Conservation (phyloP, 2,329 filamentous ascomycete species). For the Epicoccum sorghinum region DNA sequence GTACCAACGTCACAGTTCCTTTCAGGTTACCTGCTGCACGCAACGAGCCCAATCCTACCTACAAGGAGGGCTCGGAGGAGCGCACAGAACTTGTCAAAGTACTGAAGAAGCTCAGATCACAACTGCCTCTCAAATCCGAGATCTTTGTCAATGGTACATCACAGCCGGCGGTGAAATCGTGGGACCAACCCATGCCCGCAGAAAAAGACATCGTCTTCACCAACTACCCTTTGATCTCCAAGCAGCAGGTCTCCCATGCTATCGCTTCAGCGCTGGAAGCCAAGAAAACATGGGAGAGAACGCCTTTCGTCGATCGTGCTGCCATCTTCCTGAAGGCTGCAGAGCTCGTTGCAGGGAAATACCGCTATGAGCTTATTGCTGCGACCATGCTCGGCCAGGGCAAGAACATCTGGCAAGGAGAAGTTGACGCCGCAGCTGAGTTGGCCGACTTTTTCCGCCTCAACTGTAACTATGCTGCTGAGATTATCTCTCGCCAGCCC, state of each 20-base stretch:
- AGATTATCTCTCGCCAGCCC: constrained; percentile 85
- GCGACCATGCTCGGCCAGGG: constrained; percentile 94
- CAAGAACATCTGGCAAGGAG: constrained; percentile 97
- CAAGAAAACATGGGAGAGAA: constrained; percentile 80
- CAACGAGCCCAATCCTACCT: constrained; percentile 40
- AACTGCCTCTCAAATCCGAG: constrained; percentile 35
- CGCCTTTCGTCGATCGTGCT: constrained; percentile 87
- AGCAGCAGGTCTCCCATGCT: constrained; percentile 74
- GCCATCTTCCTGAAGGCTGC: constrained; percentile 94
- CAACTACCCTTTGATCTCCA: constrained; percentile 78
- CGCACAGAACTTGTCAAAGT: constrained; percentile 32
- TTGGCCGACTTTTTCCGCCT: constrained; percentile 88
- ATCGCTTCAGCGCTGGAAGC: constrained; percentile 83
- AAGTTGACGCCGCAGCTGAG: constrained; percentile 94
- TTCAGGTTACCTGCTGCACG: constrained; percentile 36
- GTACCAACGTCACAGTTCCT: constrained; percentile 36
- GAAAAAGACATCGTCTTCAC: constrained; percentile 75
- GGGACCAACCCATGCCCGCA: constrained; percentile 36
- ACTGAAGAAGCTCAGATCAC: constrained; percentile 32
- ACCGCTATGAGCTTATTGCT: constrained; percentile 93
- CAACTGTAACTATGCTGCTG: constrained; percentile 89
- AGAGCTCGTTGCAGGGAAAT: constrained; percentile 85
- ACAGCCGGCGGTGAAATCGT: constrained; percentile 29
- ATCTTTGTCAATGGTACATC: constrained; percentile 35
- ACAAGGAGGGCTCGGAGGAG: constrained; percentile 36